Base-by-base conservation (phyloP, 345 rosid genomes). In the Combretum micranthum region DNA sequence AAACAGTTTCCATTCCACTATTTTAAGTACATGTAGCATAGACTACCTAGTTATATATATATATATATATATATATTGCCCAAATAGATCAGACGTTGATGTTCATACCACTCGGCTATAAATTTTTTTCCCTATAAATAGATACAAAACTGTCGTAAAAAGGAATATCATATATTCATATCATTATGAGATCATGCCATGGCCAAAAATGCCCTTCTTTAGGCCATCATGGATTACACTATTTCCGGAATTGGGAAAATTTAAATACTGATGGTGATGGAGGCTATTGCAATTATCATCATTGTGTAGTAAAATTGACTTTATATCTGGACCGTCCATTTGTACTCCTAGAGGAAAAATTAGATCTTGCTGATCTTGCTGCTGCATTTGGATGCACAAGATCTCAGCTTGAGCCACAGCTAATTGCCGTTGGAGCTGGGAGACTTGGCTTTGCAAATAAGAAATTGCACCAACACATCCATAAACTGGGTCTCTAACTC, bases 381-480 rank as follows among this genome's bases (percentile, higher is more conserved):
- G 81, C 46, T 83, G 80, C 86, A 76, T 78, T 69, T 78, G 89
- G 64, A 78, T 66, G 76, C 82, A 76, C 9, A 76, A 59, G 4
- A 83, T 78, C 75, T 83, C 84, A 14, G 89, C 78, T 25, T 83
- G 80, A 37, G 86, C 86, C 25, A 76, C 72, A 0, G 86, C 82
- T n/a, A 83, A 71, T 52, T 83, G 82, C 82, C 72, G 78, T 66
- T 83, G 79, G 42, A 83, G 70, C 69, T 80, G 71, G 2, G 82
- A 78, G 12, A 83, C 86, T 55, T 83, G 84, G 68, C 70, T 83
- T 62, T 83, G 86, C 14, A 83, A 55, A 51, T 22, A 72, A 22
- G 86, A 80, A 17, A 83, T 83, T 18, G 80, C 82, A 0, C 86
- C 89, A 8, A 83, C 86, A 20, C 86, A 80, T 13, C 89, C 89